Base-by-base conservation (phyloP, 2,329 filamentous ascomycete genomes). In the Tolypocladium ovalisporum region DNA sequence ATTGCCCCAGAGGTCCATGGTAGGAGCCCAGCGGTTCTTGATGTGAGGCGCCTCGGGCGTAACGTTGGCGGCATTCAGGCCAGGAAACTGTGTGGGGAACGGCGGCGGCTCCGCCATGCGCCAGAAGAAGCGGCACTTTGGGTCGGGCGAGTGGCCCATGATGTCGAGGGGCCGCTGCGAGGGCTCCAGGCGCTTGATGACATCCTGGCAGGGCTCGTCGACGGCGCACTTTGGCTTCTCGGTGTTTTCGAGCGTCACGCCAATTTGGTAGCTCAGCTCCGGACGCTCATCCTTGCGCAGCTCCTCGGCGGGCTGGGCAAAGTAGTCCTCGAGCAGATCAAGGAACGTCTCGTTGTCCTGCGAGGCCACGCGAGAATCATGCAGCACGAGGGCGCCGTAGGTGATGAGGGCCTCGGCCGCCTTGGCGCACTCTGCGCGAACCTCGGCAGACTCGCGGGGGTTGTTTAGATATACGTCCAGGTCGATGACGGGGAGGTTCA, bases 121-220 rank as follows among this genome's bases (percentile, higher is more conserved):
- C 82, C 82, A 85, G 68, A 85, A 85, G 73, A 85, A 85, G 49
- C 82, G 75, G 64, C 81, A 84, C 69, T 85, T 85, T 42, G 82
- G 82, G 58, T 85, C 82, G 0, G 82, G 82, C 34, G 73, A 66
- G 66, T 84, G 81, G 8, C 67, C 79, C n/a, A 69, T 62, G 61
- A 85, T 79, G 64, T 85, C 82, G 10, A 84, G 74, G 3, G 82
- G 82, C 42, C 82, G 71, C 73, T 85, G 79, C 1, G 71, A 71
- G 1, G 80, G 80, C 2, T 73, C 75, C 29, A 85, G 75, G 5
- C 81, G 75, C 62, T 73, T 62, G 62, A 85, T 84, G 49, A 85
- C 76, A 60, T 77, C 72, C 37, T 84, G 75, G 62, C 82, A 85
- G 35, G 81, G 80, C 73, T 79, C 81, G 67, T 84, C 80, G 61